Conservation (phyloP, 2,329 filamentous ascomycete species). For the Verruconis gallopava region DNA sequence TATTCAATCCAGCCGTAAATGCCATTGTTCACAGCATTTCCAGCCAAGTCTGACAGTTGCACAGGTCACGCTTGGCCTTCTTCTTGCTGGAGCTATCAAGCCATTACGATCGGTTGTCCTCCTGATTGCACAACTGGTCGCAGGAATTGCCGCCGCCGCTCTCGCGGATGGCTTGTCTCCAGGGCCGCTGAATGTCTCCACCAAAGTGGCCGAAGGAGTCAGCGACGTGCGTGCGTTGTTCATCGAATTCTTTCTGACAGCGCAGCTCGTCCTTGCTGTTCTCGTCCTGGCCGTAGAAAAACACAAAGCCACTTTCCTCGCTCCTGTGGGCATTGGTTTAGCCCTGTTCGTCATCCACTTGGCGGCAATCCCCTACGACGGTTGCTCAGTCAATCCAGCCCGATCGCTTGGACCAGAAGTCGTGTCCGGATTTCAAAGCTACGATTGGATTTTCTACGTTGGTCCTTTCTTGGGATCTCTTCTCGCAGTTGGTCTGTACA, state of each 20-base stretch:
- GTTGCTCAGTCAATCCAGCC: conserved; percentile 30
- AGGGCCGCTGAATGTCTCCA: conserved; percentile 22
- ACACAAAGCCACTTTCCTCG: conserved; percentile 29
- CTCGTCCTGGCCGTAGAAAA: conserved; percentile 31
- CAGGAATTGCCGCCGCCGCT: conserved; percentile 22
- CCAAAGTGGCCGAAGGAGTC: conserved; percentile 21
- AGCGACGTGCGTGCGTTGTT: conserved; percentile 23
- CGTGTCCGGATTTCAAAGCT: conserved; percentile 23
- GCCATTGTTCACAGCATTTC: conserved; percentile 8
- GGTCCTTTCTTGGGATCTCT: conserved; percentile 8
- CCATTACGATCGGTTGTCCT: conserved; percentile 7
- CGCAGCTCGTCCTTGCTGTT: conserved; percentile 28
- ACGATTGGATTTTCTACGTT: conserved; percentile 31
- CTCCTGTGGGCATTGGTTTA: conserved; percentile 29
- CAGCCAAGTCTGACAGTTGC: conserved; percentile 20
- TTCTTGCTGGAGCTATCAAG: conserved; percentile 9
- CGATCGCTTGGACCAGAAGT: conserved; percentile 29
- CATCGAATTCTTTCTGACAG: conserved; percentile 25
- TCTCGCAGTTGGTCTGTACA: conserved; percentile 13
- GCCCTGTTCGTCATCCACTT: conserved; percentile 52
- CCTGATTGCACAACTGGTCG: conserved; percentile 12
- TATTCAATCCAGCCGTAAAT: conserved; percentile 27
- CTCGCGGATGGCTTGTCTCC: conserved; percentile 24
- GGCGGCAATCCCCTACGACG: conserved; percentile 30
- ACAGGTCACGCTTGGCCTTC: conserved; percentile 9